Conservation (phyloP, 208 protist genomes). For the Endotrypanum monterogeii region DNA sequence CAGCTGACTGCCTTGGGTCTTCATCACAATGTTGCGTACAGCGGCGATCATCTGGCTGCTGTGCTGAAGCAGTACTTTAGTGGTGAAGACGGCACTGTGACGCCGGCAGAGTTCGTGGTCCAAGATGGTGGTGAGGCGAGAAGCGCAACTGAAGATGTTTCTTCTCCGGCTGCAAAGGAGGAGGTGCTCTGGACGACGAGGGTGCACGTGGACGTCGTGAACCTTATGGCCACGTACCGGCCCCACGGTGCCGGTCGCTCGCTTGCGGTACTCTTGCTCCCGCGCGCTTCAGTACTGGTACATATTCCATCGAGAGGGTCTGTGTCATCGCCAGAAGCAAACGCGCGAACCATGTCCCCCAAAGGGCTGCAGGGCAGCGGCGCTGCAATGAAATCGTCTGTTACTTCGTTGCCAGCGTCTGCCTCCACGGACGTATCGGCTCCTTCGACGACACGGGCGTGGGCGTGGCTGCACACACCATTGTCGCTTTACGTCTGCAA, state of each 20-base stretch:
- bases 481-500: conserved; percentile 39
- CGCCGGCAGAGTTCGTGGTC: background rate
- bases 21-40: conserved; percentile 47
- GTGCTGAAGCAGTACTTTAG: conserved; percentile 54
- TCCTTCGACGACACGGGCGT: conserved; percentile 6
- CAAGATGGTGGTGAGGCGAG: background rate
- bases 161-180: background rate
- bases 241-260: conserved; percentile 29
- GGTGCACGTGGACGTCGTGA: conserved; percentile 18
- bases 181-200: conserved; percentile 10
- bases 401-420: background rate
- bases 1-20: conserved; percentile 39
- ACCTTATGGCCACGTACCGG: conserved; percentile 38
- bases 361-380: background rate
- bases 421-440: background rate
- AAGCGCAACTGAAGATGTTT: background rate
- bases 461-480: conserved; percentile 29
- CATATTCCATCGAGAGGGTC: background rate
- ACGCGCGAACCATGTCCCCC: background rate
- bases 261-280: conserved; percentile 29
- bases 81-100: conserved; percentile 3
- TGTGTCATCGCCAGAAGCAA: background rate
- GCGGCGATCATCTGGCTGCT: conserved; percentile 54
- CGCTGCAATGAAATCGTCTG: background rate
- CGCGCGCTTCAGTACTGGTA: conserved; percentile 25